Base-by-base conservation (phyloP, 1,139 yeast genomes). In the Pichia sp. region DNA sequence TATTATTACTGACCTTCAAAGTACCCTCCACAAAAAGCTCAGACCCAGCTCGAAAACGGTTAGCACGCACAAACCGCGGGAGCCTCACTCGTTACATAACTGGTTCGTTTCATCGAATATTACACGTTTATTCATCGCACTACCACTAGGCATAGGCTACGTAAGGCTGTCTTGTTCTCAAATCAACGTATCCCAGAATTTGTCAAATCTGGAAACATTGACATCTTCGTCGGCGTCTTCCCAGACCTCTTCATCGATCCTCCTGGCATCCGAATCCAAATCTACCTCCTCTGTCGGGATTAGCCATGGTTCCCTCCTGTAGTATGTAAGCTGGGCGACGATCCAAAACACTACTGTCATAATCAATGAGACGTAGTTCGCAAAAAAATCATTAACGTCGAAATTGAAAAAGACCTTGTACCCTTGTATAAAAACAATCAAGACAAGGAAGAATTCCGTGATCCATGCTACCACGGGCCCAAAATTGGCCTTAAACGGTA, bases 351-450 rank as follows among this genome's bases (percentile, higher is more conserved):
- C 77, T 44, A 75, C 75, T 69, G 82, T 83, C 55, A 85, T 69
- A 48, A 84, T 76, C 41, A 83, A 72, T 3, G 90, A 84, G 49
- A 85, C 72, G 64, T 85, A 85, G n/a, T 85, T 78, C 16, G 88
- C 80, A 67, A 85, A 81, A 72, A 85, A 85, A 49, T 72, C 73
- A 5, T 80, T 66, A 1, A 79, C 87, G 50, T 71, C 74, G 64
- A 85, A 75, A 47, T 72, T 74, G 53, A 79, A 82, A 72, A 85
- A 85, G 1, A 80, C 81, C 1, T 75, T 70, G 70, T 80, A 87
- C 31, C 95, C 95, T 72, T 87, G 92, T 59, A 88, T 76, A 62
- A 87, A 73, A 40, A 81, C 80, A 60, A 85, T 73, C 38, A 85
- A 71, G 56, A 80, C 72, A 56, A 82, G 72, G 53, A 69, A 69